A percentile compares a stretch with the other conserved stretches of the same genome.
Conservation (phyloP, 208 protist species). For the Blechomonas ayalai region DNA sequence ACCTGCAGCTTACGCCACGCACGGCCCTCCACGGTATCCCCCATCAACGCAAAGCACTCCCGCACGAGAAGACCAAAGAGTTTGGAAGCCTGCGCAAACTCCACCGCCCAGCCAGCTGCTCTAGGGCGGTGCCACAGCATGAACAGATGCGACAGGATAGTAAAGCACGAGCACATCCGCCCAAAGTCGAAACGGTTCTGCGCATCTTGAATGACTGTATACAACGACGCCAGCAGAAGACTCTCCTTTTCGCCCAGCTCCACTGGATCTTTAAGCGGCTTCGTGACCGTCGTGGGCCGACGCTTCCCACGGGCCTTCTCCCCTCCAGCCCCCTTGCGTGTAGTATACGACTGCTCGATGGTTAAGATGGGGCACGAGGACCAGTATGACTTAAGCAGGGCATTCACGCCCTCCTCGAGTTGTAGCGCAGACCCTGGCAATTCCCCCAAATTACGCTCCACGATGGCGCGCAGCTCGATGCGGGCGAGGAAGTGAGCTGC, state of each 20-base stretch:
- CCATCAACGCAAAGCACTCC: conserved; percentile 1
- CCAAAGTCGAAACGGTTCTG: conserved; percentile 12
- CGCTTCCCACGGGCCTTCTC: background rate
- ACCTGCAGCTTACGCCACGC: conserved; percentile 3
- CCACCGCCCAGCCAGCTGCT: conserved; percentile 19
- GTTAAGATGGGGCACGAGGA: background rate
- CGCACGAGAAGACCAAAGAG: conserved; percentile 16
- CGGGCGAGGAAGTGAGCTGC: background rate
- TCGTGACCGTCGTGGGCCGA: background rate
- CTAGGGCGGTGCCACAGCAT: conserved; percentile 16
- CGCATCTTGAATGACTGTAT: conserved; percentile 7
- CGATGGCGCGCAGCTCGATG: background rate
- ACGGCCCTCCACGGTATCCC: conserved; percentile 1
- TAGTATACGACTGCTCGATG: background rate
- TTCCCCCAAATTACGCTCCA: conserved; percentile 1
- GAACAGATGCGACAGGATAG: conserved; percentile 15
- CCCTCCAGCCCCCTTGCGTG: background rate
- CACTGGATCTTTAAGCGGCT: background rate
- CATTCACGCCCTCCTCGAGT: background rate
- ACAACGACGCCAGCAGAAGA: background rate
- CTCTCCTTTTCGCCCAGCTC: background rate
- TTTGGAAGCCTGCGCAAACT: conserved; percentile 24
- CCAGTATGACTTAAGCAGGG: conserved; percentile 2
- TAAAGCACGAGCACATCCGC: conserved; percentile 10
- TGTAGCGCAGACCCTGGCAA: background rate